Conservation (phyloP, 1,139 yeast species). For the Yamadazyma aaseri region DNA sequence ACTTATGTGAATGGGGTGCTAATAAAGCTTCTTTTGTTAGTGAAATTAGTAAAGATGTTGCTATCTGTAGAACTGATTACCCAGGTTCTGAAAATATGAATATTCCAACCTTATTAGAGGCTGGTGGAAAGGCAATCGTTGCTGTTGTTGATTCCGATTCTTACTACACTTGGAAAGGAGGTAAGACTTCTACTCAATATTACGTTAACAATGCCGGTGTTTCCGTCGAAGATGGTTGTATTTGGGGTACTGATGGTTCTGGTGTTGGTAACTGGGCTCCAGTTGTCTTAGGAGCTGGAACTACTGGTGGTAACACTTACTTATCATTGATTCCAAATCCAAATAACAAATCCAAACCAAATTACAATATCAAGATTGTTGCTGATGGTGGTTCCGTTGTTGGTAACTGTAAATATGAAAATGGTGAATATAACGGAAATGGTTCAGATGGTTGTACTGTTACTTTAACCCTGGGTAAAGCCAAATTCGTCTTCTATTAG, state of each 20-base stretch:
- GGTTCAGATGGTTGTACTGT: conserved; percentile 90
- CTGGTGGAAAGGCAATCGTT: conserved; percentile 64
- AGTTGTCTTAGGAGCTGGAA: conserved; percentile 90
- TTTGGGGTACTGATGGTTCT: conserved; percentile 82
- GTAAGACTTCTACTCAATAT: conserved; percentile 88
- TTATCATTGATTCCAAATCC: conserved; percentile 95
- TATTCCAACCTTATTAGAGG: conserved; percentile 78
- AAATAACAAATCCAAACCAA: conserved; percentile 73
- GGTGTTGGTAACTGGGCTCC: conserved; percentile 99
- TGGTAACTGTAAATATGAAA: conserved; percentile 79
- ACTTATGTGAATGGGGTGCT: conserved; percentile 85
- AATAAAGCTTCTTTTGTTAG: conserved; percentile 68
- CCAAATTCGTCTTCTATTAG: conserved; percentile 62
- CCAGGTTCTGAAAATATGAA: conserved; percentile 99
- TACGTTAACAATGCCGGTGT: conserved; percentile 97
- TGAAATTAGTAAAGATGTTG: conserved; percentile 62
- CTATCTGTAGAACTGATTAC: conserved; percentile 96
- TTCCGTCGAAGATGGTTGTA: conserved; percentile 81
- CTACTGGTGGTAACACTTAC: conserved; percentile 74
- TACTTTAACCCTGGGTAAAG: conserved; percentile 79
- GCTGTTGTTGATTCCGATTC: conserved; percentile 74
- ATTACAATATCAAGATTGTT: conserved; percentile 84
- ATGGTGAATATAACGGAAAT: conserved; percentile 72
- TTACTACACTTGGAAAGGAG: conserved; percentile 83
- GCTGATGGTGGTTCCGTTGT: conserved; percentile 56